Evolutionary conservation across 495 filamentous ascomycete species (phyloP), one percentile per base, ranked within the genome.

Genomic region (Aspergillus sclerotioniger): DNA sequence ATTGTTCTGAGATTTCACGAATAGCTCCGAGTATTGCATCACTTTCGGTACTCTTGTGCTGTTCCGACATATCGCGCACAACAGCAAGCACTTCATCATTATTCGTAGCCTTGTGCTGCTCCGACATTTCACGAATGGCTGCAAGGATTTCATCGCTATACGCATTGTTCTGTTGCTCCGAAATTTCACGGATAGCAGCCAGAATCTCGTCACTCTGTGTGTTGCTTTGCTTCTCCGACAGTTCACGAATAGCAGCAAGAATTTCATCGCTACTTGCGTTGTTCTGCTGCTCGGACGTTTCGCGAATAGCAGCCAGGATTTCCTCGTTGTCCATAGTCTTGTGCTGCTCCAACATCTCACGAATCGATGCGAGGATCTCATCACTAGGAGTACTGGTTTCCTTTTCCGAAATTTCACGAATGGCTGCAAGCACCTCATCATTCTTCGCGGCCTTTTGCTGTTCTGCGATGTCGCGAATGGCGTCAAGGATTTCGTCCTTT

Each of bases 401-500:
- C 37, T 41, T 13, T 13, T 41, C 37, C 10, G 37, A 41, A 1
- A 41, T 15, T 41, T 41, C 13, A 6, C 13, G 10, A 41, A 41
- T n/a, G n/a, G 37, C 37, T 1, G 37, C 37, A n/a, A 41, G 37
- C 16, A 79, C 57, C 28, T 74, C 57, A 0, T 62, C 60, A 10
- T 63, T 62, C 13, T 53, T 59, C 2, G 46, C 31, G 3, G 51
- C 25, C 41, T 64, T 73, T 3, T 67, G 62, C 13, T 58, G 62
- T 13, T 74, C 71, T 2, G 65, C 55, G 0, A 71, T 57, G 0
- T 92, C 86, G 19, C 86, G 84, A 43, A 83, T 81, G 9, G 79
- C 79, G 28, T 85, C 80, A 9, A 87, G 68, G n/a, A 87, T 81
- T 41, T 86, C 83, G 13, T 82, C 82, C 53, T 80, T 85, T 41